Evolutionary conservation across 1,139 yeast species (phyloP).

Genomic region (Diutina catenulata): DNA sequence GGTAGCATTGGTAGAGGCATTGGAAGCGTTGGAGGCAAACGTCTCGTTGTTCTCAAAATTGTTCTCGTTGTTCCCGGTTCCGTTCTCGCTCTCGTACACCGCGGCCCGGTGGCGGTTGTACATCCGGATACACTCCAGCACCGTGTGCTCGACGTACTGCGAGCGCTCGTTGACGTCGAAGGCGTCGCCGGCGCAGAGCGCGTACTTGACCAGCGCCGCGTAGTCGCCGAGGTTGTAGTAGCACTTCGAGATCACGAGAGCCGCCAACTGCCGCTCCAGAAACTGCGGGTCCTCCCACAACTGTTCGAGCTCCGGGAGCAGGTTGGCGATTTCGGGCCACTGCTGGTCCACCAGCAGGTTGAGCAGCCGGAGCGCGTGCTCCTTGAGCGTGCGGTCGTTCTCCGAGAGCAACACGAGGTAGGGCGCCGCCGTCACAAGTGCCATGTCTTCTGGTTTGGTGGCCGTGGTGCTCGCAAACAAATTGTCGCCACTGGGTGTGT

Average conservation of each 20-base stretch:
- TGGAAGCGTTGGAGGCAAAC: too few relatives aligned
- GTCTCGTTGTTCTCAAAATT: too few relatives aligned
- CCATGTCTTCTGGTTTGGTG: conserved; percentile 21
- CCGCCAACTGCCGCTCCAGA: conserved; percentile 73
- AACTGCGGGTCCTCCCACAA: conserved; percentile 77
- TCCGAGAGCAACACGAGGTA: conserved; percentile 82
- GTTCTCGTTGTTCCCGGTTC: background rate
- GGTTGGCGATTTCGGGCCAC: conserved; percentile 97
- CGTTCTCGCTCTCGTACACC: background rate
- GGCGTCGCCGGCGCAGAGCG: conserved; percentile 72
- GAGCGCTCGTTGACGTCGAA: conserved; percentile 65
- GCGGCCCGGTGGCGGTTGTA: conserved; percentile 34
- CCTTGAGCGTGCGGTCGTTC: conserved; percentile 57
- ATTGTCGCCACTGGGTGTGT: too few relatives aligned
- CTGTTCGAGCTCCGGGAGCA: conserved; percentile 77
- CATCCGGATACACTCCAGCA: conserved; percentile 80
- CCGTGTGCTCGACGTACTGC: conserved; percentile 90
- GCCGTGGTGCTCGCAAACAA: too few relatives aligned
- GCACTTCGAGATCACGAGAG: conserved; percentile 84
- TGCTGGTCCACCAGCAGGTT: conserved; percentile 78
- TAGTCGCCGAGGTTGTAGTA: conserved; percentile 94
- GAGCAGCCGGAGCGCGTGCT: conserved; percentile 75
- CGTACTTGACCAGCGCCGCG: conserved; percentile 80
- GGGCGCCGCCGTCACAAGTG: conserved; percentile 74
- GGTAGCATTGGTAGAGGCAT: too few relatives aligned